Base-by-base conservation (phyloP, 345 rosid species). In the Pugionium dolabratum region DNA sequence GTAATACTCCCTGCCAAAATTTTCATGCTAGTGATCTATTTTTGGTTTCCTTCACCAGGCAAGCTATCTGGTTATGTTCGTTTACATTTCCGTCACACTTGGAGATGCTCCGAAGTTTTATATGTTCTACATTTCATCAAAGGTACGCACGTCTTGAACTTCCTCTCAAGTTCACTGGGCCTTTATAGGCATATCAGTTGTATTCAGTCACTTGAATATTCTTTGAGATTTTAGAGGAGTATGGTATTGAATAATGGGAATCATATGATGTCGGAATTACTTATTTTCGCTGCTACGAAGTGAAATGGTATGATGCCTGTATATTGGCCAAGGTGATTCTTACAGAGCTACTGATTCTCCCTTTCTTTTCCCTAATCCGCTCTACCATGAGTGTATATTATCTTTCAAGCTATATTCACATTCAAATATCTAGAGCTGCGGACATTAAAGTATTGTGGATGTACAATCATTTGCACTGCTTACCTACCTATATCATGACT, bases 51-150 rank as follows among this genome's bases (percentile, higher is more conserved):
- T 52, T 53, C 39, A 42, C 51, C 84, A 93, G 98, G 82, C 74
- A 64, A 93, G 98, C 82, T 93, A 90, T 80, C 89, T 93, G 72
- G 94, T 93, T 70, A 93, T 93, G 98, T 90, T 93, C 71, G 87
- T 86, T 36, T 94, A 94, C 67, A 85, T 90, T 55, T 94, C 99
- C 57, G 52, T 90, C 76, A 85, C 95, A 35, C 73, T 94, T 72
- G 98, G 98, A 71, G 97, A 88, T 76, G 67, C 88, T 52, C 78
- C 79, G 27, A 80, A 52, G 53, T 72, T 86, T 56, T 75, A 77
- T 63, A 74, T 91, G 8, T 81, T 88, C 76, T 94, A 82, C 75
- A 51, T 90, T 73, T 82, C 97, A 50, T 94, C 96, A 25, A 90
- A 88, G 97, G 97, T 94, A 80, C 71, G 7, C 10, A 53, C 7